phyloP scores from a whole-genome alignment of 208 protist genomes.

The Acanthamoeba triangularis region DNA sequence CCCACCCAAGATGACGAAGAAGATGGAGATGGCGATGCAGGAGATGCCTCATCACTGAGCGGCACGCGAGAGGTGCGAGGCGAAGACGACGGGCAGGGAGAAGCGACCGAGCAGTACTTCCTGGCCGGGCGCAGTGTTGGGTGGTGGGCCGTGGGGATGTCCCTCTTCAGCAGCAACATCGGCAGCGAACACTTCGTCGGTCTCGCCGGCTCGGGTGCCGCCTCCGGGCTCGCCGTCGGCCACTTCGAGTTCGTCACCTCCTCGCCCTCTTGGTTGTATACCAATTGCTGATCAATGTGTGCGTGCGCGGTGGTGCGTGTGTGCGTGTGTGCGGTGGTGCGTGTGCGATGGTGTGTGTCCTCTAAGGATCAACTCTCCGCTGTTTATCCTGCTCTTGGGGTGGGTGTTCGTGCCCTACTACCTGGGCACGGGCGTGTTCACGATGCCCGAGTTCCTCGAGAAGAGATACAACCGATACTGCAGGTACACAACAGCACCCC shows the following conservation, averaged over 20 bases:
- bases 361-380: constrained; percentile 62
- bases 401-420: constrained; percentile 78
- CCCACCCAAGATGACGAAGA: neutral
- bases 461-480: constrained; percentile 63
- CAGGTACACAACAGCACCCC: neutral
- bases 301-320: too few species aligned
- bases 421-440: constrained; percentile 60
- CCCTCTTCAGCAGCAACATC: constrained; percentile 75
- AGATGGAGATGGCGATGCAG: neutral
- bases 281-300: too few species aligned
- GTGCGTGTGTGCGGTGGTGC: too few species aligned
- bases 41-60: neutral
- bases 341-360: too few species aligned
- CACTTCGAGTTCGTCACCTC: constrained; percentile 68
- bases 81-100: neutral
- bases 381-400: constrained; percentile 51
- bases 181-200: constrained; percentile 77
- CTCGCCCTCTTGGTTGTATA: neutral
- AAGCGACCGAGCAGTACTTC: constrained; percentile 53
- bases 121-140: constrained; percentile 38
- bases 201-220: constrained; percentile 64
- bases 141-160: constrained; percentile 73
- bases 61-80: neutral
- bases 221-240: constrained; percentile 68
- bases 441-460: constrained; percentile 77